Evolutionary conservation across 495 filamentous ascomycete genomes (phyloP).

Genomic region (Cercophora scortea): DNA sequence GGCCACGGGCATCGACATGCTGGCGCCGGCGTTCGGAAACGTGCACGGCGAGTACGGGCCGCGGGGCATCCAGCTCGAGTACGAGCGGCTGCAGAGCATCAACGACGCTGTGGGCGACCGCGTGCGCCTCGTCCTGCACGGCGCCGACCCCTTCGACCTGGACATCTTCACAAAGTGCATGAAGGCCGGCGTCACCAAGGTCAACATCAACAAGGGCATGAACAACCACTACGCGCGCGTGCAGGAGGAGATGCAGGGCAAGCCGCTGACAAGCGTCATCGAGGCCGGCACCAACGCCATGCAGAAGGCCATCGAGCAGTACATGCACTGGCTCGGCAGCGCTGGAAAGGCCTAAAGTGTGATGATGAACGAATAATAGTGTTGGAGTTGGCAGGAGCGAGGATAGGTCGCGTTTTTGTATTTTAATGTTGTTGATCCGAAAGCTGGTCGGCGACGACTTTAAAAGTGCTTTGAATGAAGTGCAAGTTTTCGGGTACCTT

Average conservation of each 20-base stretch:
- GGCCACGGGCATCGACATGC: constrained; percentile 70
- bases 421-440: too few species aligned
- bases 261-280: constrained; percentile 61
- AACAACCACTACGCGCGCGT: constrained; percentile 61
- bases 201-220: constrained; percentile 80
- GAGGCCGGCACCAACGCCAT: constrained; percentile 66
- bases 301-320: constrained; percentile 67
- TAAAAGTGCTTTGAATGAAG: too few species aligned
- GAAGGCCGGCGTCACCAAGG: constrained; percentile 61
- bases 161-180: constrained; percentile 64
- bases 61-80: constrained; percentile 65
- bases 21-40: constrained; percentile 80
- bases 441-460: too few species aligned
- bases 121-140: constrained; percentile 68
- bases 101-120: constrained; percentile 51
- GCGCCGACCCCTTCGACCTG: constrained; percentile 66
- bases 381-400: too few species aligned
- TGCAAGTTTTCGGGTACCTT: too few species aligned
- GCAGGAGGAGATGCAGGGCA: constrained; percentile 58
- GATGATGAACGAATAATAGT: too few species aligned
- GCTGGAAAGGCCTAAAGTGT: constrained; percentile 48
- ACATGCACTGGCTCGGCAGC: constrained; percentile 64
- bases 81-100: constrained; percentile 58
- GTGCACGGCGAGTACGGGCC: constrained; percentile 79
- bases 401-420: too few species aligned